phyloP scores from a whole-genome alignment of 768 basidiomycete genomes.

The Agrocybe pediades region DNA sequence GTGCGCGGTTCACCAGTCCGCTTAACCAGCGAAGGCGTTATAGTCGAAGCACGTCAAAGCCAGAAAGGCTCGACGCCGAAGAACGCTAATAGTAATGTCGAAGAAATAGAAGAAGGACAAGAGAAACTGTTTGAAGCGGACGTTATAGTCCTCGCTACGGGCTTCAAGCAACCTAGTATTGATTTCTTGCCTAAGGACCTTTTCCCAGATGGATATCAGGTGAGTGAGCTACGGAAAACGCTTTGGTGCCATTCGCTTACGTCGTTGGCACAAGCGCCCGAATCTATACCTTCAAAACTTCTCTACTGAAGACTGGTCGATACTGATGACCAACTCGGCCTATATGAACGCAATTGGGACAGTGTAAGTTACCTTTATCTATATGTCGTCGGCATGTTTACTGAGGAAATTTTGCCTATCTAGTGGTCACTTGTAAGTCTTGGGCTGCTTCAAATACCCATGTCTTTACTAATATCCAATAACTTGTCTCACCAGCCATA shows the following conservation, averaged over 20 bases:
- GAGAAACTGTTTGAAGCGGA: constrained; percentile 38
- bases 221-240: constrained; percentile 6
- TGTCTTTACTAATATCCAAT: background rate
- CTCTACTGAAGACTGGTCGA: constrained; percentile 52
- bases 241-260: background rate
- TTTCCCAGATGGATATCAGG: constrained; percentile 52
- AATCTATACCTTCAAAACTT: constrained; percentile 59
- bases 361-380: constrained; percentile 28
- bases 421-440: constrained; percentile 43
- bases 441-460: background rate
- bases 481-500: constrained; percentile 37
- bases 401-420: background rate
- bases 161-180: constrained; percentile 47
- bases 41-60: constrained; percentile 38
- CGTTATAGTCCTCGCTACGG: constrained; percentile 54
- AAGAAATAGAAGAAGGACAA: constrained; percentile 18
- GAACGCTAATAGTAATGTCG: constrained; percentile 16
- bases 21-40: constrained; percentile 35
- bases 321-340: constrained; percentile 52
- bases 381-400: background rate
- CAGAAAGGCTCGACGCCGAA: constrained; percentile 31
- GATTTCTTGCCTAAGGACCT: constrained; percentile 48
- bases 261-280: constrained; percentile 38
- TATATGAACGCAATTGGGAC: constrained; percentile 52
- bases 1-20: constrained; percentile 46